Evolutionary conservation across 2,329 filamentous ascomycete genomes (phyloP).

Genomic region (Monosporascus ibericus): DNA sequence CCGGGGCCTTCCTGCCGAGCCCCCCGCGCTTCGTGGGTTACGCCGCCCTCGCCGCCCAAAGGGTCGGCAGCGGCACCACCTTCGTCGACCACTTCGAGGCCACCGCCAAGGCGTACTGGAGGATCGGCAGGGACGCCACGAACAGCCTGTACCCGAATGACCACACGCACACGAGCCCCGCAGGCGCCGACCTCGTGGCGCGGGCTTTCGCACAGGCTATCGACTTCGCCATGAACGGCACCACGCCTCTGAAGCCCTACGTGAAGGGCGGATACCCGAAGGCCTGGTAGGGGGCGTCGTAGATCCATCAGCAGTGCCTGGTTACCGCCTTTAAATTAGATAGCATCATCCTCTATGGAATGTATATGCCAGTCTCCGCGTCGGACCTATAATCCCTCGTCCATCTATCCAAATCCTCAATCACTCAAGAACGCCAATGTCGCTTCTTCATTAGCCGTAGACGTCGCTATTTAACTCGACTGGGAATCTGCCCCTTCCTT

Average conservation of each 20-base stretch:
- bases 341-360: too few species aligned
- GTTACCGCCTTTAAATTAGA: too few species aligned
- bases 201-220: slow-evolving; percentile 50
- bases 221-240: slow-evolving; percentile 16
- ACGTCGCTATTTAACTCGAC: not conserved
- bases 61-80: slow-evolving; percentile 24
- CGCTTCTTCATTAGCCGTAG: too few species aligned
- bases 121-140: slow-evolving; percentile 38
- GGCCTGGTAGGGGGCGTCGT: not conserved
- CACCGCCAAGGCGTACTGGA: slow-evolving; percentile 41
- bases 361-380: too few species aligned
- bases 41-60: slow-evolving; percentile 12
- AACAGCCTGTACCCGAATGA: slow-evolving; percentile 50
- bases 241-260: slow-evolving; percentile 14
- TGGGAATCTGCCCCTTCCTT: slow-evolving; percentile 11
- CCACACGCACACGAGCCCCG: slow-evolving; percentile 54
- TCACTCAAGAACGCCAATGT: too few species aligned
- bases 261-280: slow-evolving; percentile 1
- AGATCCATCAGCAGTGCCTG: too few species aligned
- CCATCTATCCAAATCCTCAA: too few species aligned
- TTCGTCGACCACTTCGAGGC: slow-evolving; percentile 55
- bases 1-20: slow-evolving; percentile 39
- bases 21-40: slow-evolving; percentile 53
- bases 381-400: too few species aligned
- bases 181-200: slow-evolving; percentile 46